Base-by-base conservation (phyloP, 2,329 filamentous ascomycete species). In the Diaporthe humulicola region DNA sequence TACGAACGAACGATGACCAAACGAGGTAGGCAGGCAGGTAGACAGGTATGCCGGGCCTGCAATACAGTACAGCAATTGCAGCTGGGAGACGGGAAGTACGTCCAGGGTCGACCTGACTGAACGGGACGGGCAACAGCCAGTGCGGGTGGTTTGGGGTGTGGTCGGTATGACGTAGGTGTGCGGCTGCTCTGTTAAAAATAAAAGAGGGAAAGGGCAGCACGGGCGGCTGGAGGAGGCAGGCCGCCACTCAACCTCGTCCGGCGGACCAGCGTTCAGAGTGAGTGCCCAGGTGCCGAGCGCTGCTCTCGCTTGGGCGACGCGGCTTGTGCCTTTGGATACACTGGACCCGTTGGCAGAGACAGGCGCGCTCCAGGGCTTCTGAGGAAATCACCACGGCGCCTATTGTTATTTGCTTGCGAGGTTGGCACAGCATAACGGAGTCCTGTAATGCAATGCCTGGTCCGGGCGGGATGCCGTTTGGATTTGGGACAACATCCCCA, bases 101-200 rank as follows among this genome's bases (percentile, higher is more conserved):
- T 69, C 45, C 64, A 69, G 64, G 64, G 64, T 40, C 64, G 22
- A 38, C 64, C 64, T 67, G 45, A 52, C 64, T 67, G 40, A 33
- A 66, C 40, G 42, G 40, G 64, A 52, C 22, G 64, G 64, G 48
- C 64, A 69, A 52, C 22, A 69, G 64, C 64, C 40, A 52, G 64
- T 36, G 30, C 64, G 33, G 64, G 48, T 69, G 64, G 64, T 69
- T 54, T 54, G 52, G 64, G 64, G 64, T 69, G 64, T 36, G 64
- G 64, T 69, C 64, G 64, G 64, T 69, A 69, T 69, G 64, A 69
- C 64, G 64, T 69, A 69, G 45, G 64, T 52, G 64, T 69, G 64
- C 64, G 64, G 64, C 64, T 69, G 64, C 48, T 66, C 60, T 52
- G 64, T 69, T 54, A 69, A 69, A 69, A 69, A 69, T 69, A 69